phyloP scores from a whole-genome alignment of 768 basidiomycete genomes.

The Lactarius sp. region DNA sequence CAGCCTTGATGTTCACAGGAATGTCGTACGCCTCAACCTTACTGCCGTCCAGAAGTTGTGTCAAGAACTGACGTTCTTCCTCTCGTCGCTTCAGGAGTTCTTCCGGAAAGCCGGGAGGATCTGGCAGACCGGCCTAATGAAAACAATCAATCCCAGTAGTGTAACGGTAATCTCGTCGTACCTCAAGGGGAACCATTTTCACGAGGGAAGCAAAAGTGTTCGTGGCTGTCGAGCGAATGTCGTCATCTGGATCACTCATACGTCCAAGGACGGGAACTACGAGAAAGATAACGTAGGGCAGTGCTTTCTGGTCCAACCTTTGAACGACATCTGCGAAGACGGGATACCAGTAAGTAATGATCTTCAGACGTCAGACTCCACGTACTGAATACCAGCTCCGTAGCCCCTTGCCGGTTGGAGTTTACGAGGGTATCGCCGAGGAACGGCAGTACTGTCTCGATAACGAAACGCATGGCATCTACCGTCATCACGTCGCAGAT shows the following conservation, averaged over 20 bases:
- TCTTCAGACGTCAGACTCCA: constrained; percentile 25
- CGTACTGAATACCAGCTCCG: constrained; percentile 89
- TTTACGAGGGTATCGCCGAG: constrained; percentile 73
- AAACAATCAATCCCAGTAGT: not conserved
- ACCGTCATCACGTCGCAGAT: constrained; percentile 82
- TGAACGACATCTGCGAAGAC: constrained; percentile 74
- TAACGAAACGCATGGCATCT: constrained; percentile 85
- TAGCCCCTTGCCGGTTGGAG: constrained; percentile 80
- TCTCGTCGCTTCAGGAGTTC: constrained; percentile 84
- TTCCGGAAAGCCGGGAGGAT: constrained; percentile 87
- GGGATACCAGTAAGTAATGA: constrained; percentile 22
- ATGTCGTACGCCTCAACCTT: constrained; percentile 90
- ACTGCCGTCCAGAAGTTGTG: constrained; percentile 88
- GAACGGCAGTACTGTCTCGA: constrained; percentile 76
- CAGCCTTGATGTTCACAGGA: constrained; percentile 85
- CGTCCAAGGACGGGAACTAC: constrained; percentile 93
- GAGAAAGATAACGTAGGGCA: constrained; percentile 96
- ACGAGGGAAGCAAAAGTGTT: constrained; percentile 95
- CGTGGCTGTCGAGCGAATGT: constrained; percentile 90
- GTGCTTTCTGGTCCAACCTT: constrained; percentile 84
- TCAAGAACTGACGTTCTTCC: constrained; percentile 84
- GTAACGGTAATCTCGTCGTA: constrained; percentile 32
- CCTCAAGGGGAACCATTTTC: constrained; percentile 98
- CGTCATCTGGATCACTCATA: constrained; percentile 94
- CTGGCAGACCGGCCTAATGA: constrained; percentile 80